phyloP scores from a whole-genome alignment of 495 filamentous ascomycete genomes.

The Cryomyces antarcticus region DNA sequence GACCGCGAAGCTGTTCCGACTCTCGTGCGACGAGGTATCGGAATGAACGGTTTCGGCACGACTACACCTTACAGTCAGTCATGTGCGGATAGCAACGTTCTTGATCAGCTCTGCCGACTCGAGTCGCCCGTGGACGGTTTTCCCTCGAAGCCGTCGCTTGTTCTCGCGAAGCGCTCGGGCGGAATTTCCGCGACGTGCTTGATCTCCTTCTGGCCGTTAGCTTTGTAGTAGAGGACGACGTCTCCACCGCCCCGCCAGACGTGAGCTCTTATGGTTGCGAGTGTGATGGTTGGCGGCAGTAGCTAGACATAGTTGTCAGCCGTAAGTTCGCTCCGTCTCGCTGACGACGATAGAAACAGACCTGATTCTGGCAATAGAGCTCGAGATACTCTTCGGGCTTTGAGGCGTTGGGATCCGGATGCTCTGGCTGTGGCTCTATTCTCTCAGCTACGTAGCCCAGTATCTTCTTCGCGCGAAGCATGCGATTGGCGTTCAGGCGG shows the following conservation, averaged over 20 bases:
- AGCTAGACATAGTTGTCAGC: slow-evolving; percentile 26
- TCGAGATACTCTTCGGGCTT: slow-evolving; percentile 86
- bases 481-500: slow-evolving; percentile 85
- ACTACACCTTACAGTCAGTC: too few relatives aligned
- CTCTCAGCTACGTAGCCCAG: slow-evolving; percentile 77
- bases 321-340: not conserved
- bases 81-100: too few relatives aligned
- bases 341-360: slow-evolving; percentile 22
- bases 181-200: too few relatives aligned
- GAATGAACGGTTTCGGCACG: too few relatives aligned
- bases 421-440: slow-evolving; percentile 43
- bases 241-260: slow-evolving; percentile 86
- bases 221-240: slow-evolving; percentile 74
- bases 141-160: too few relatives aligned
- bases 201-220: slow-evolving; percentile 53
- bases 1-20: too few relatives aligned
- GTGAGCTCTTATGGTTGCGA: slow-evolving; percentile 74
- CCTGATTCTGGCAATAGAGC: slow-evolving; percentile 80
- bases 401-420: slow-evolving; percentile 34
- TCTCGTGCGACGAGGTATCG: too few relatives aligned
- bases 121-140: too few relatives aligned
- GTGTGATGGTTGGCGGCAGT: slow-evolving; percentile 57
- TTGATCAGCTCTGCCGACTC: too few relatives aligned
- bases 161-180: too few relatives aligned
- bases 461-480: slow-evolving; percentile 93